Evolutionary conservation across 2,329 filamentous ascomycete genomes (phyloP), one percentile per base, ranked within the genome.

Genomic region (Penicillium griseofulvum): DNA sequence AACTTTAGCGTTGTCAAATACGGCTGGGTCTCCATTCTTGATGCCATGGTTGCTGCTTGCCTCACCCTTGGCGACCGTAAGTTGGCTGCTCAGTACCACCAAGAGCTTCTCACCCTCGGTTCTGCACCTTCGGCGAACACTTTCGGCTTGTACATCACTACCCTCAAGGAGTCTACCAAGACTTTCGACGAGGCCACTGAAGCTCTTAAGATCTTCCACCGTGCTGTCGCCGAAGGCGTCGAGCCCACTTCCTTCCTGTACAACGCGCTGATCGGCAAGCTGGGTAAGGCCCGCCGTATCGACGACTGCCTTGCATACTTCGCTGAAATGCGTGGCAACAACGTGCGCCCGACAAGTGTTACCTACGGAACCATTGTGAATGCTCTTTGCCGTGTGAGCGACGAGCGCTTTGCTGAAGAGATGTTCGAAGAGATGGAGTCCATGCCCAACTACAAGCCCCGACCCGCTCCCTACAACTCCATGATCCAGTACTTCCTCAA

Each of bases 401-500:
- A 99, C 66, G 93, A 97, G 78, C 95, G 93, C 70, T 96, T 97
- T 71, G 94, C 94, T 28, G 94, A 97, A 70, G 91, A 97, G 75
- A 85, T 97, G 66, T 99, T 99, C 70, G 91, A 97, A 70, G 94
- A 99, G 79, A 99, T 99, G 94, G 94, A 99, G 79, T 86, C 88
- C 44, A 96, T 96, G 88, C 88, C 91, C 54, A 99, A 99, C 80
- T 99, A 99, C 84, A 97, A 97, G 81, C 91, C 94, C 38, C 88
- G 94, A 10, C 92, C 94, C 26, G 94, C 94, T 24, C 94, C 94
- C 0, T 99, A 99, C 82, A 97, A 99, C 81, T 96, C 91, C 76
- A 89, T 99, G 87, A 99, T 99, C 86, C 94, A 99, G 73, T 97
- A 96, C 79, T 99, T 97, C 84, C 81, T 97, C 64, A 96, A 90